Conservation (phyloP, 2,329 filamentous ascomycete species). For the Tolypocladium amazonense region DNA sequence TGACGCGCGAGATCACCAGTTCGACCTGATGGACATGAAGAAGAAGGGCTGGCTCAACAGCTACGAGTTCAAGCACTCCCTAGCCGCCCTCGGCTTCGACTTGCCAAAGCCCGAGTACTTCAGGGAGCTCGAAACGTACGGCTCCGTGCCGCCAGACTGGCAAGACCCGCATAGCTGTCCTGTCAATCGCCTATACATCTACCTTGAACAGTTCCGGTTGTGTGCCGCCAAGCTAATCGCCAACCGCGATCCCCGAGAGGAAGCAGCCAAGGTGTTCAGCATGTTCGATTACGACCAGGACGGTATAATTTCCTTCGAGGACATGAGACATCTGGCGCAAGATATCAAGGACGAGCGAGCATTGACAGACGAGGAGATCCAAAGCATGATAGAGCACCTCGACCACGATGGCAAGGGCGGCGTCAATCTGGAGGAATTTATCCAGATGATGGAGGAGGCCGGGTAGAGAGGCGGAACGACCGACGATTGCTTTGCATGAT, state of each 20-base stretch:
- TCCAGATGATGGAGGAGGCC: conserved; percentile 46
- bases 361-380: conserved; percentile 82
- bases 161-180: conserved; percentile 29
- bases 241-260: conserved; percentile 76
- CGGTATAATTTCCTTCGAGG: conserved; percentile 80
- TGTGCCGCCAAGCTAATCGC: conserved; percentile 74
- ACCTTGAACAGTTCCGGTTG: conserved; percentile 46
- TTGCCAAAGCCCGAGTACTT: conserved; percentile 79
- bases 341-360: conserved; percentile 74
- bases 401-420: conserved; percentile 88
- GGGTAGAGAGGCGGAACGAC: conserved; percentile 11
- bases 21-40: conserved; percentile 92
- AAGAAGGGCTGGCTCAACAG: conserved; percentile 92
- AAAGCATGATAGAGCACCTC: conserved; percentile 97
- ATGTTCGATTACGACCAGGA: conserved; percentile 92
- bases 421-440: conserved; percentile 59
- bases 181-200: conserved; percentile 36
- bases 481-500: not conserved
- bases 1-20: conserved; percentile 38
- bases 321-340: conserved; percentile 75
- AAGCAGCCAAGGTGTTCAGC: conserved; percentile 83
- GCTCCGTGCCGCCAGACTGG: conserved; percentile 57
- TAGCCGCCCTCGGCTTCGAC: conserved; percentile 92
- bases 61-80: conserved; percentile 93
- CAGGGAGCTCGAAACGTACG: conserved; percentile 69